Evolutionary conservation across 2,329 filamentous ascomycete species (phyloP).

Genomic region (Beauveria caledonica): DNA sequence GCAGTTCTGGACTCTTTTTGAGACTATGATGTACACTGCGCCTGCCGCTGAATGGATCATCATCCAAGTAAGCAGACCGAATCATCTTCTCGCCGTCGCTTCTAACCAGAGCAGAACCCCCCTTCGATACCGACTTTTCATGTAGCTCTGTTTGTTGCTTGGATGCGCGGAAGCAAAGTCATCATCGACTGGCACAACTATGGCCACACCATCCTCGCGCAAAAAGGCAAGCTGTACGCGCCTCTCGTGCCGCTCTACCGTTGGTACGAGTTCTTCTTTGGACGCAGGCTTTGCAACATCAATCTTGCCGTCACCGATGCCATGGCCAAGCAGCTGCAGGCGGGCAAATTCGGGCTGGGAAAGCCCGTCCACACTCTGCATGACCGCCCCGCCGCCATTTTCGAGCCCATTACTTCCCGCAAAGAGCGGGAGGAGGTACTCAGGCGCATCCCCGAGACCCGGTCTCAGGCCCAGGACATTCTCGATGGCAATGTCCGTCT

Average conservation of each 20-base stretch:
- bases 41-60: slow-evolving; percentile 77
- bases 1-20: slow-evolving; percentile 66
- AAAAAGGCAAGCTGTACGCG: slow-evolving; percentile 48
- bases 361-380: slow-evolving; percentile 66
- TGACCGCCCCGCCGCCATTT: slow-evolving; percentile 77
- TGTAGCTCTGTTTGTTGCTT: slow-evolving; percentile 63
- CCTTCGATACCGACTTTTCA: slow-evolving; percentile 88
- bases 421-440: slow-evolving; percentile 53
- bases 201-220: slow-evolving; percentile 82
- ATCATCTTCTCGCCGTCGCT: not conserved
- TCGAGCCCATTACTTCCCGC: slow-evolving; percentile 55
- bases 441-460: slow-evolving; percentile 54
- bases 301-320: slow-evolving; percentile 86
- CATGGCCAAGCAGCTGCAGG: slow-evolving; percentile 67
- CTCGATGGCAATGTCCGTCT: slow-evolving; percentile 53
- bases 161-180: slow-evolving; percentile 69
- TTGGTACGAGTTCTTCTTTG: slow-evolving; percentile 68
- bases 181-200: slow-evolving; percentile 99
- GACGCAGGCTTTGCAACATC: slow-evolving; percentile 55
- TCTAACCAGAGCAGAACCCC: slow-evolving; percentile 57
- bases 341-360: slow-evolving; percentile 54
- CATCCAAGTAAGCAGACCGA: slow-evolving; percentile 50
- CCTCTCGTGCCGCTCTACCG: slow-evolving; percentile 71
- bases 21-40: slow-evolving; percentile 64
- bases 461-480: slow-evolving; percentile 50